Base-by-base conservation (phyloP, 2,329 filamentous ascomycete genomes). In the Monilinia vaccinii-corymbosi region DNA sequence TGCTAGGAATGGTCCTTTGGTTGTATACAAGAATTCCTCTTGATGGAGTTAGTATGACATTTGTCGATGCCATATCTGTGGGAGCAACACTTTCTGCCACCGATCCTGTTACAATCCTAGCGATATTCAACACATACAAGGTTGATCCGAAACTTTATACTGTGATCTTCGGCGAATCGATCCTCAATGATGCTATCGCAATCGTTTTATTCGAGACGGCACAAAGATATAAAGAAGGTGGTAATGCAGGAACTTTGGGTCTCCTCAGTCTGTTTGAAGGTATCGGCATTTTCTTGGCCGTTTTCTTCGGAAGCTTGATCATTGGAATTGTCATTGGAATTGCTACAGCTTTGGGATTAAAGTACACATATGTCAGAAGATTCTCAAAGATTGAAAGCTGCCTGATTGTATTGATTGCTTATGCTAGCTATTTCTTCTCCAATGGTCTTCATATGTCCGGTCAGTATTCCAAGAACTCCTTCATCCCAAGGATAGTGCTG, bases 111-210 rank as follows among this genome's bases (percentile, higher is more conserved):
- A 99, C 94, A 0, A 97, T 99, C 68, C 79, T 99, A 58, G 94
- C 94, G 72, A 99, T 99, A 68, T 99, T 99, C 82, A 97, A 97
- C 74, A 89, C 94, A 1, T 99, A 97, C 82, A 97, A 97, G 76
- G 94, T 99, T 69, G 94, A 99, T 70, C 94, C 94, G 3, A 97
- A 97, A 76, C 82, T 99, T 21, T 99, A 99, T 76, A 99, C 94
- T 34, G 86, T 99, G 73, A 99, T 99, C 67, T 99, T 99, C 73
- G 94, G 94, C 72, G 94, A 99, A 76, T 96, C 93, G 9, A 97
- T 99, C 62, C 78, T 99, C 60, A 99, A 99, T 73, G 94, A 99
- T 77, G 94, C 94, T 48, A 93, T 99, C 71, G 94, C 94, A 65
- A 99, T 99, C 73, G 94, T 99, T 71, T 84, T 99, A 67, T 99